Evolutionary conservation across 1,284 basidiomycete genomes (phyloP).

Genomic region (Ustilago vetiveriae): DNA sequence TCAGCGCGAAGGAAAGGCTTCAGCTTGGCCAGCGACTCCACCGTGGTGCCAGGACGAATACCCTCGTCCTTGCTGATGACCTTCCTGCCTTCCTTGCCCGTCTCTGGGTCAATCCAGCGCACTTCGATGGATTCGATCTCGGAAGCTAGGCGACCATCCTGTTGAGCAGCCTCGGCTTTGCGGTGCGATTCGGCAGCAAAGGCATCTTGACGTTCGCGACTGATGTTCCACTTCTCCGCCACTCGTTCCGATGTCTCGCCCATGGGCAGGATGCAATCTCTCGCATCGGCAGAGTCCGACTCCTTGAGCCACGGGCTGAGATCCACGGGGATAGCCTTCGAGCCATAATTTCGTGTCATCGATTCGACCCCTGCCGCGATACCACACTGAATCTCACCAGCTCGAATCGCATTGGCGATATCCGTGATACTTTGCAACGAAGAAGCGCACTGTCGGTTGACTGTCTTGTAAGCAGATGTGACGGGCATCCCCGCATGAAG

Average conservation of each 20-base stretch:
- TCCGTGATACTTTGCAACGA: constrained; percentile 67
- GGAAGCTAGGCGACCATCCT: constrained; percentile 52
- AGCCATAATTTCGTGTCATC: constrained; percentile 65
- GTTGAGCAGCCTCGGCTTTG: constrained; percentile 54
- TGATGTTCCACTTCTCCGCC: constrained; percentile 57
- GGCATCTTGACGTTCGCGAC: constrained; percentile 54
- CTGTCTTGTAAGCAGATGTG: constrained; percentile 52
- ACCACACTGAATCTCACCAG: constrained; percentile 59
- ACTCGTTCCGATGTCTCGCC: constrained; percentile 63
- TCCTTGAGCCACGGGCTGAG: constrained; percentile 64
- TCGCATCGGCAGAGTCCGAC: constrained; percentile 53
- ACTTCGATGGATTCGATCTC: constrained; percentile 64
- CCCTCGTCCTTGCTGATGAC: constrained; percentile 63
- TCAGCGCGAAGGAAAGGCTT: constrained; percentile 61
- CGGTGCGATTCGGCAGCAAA: constrained; percentile 59
- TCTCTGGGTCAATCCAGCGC: constrained; percentile 54
- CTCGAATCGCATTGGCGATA: constrained; percentile 66
- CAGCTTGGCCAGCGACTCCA: constrained; percentile 53
- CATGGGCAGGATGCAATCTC: constrained; percentile 67
- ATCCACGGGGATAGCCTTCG: constrained; percentile 64
- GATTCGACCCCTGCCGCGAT: constrained; percentile 64
- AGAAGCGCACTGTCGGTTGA: constrained; percentile 68
- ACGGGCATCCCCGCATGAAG: constrained; percentile 65
- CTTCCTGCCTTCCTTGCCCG: constrained; percentile 56
- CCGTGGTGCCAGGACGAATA: constrained; percentile 53